Percentiles rank a stretch among this genome's conserved stretches.
Evolutionary conservation across 176 grass and related monocot species (phyloP).

Genomic region (Oryza longistaminata): DNA sequence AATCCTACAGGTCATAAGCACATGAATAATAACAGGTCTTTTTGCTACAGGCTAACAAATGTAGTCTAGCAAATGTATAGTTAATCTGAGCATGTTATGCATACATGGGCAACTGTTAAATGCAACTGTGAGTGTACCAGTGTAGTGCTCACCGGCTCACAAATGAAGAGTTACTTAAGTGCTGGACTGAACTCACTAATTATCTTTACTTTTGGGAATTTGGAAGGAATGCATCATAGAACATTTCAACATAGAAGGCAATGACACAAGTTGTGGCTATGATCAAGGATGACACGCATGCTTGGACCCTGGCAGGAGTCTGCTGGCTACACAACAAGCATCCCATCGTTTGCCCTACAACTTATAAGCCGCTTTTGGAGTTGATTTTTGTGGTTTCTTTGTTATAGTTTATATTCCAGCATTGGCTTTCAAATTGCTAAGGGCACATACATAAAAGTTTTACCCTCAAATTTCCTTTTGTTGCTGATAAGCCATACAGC

Average conservation of each 20-base stretch:
- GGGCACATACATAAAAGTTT: too few relatives aligned
- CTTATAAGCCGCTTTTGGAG: too few relatives aligned
- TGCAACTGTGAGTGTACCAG: background rate
- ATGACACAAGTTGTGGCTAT: background rate
- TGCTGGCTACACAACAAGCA: background rate
- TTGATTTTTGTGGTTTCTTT: too few relatives aligned
- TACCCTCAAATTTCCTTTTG: too few relatives aligned
- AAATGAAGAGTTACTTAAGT: background rate
- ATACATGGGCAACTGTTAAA: background rate
- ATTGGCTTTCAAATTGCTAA: too few relatives aligned
- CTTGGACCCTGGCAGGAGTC: background rate
- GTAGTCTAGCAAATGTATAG: slow-evolving; percentile 11
- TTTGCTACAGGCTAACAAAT: background rate
- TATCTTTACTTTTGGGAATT: background rate
- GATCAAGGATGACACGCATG: background rate
- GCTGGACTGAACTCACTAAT: background rate
- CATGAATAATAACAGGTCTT: background rate
- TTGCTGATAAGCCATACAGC: too few relatives aligned
- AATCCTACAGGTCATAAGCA: background rate
- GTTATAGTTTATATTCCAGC: too few relatives aligned
- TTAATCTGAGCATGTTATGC: background rate
- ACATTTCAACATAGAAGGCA: background rate
- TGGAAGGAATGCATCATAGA: background rate
- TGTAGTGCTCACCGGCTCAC: background rate
- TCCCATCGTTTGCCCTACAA: too few relatives aligned